A percentile compares a stretch with the other conserved stretches of the same genome.
phyloP scores from a whole-genome alignment of 768 basidiomycete species.

The Rhizopogon vulgaris region DNA sequence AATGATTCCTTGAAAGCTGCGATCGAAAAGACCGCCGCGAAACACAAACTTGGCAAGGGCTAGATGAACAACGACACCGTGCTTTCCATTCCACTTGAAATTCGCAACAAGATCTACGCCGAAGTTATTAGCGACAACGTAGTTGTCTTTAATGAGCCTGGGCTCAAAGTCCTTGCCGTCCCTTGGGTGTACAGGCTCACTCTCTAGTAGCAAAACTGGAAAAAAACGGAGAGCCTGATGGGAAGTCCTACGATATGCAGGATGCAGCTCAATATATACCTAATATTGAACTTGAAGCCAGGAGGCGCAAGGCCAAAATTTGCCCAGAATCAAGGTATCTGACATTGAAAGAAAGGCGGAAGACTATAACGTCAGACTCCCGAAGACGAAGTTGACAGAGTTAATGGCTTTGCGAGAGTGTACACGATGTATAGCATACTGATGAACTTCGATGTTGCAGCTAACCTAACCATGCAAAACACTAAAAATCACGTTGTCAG shows the following conservation, averaged over 20 bases:
- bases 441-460: too few species aligned
- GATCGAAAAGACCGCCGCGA: background rate
- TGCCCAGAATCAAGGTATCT: background rate
- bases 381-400: background rate
- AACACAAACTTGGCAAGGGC: background rate
- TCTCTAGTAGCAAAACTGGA: constrained; percentile 4
- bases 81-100: background rate
- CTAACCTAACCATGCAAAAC: too few species aligned
- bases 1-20: background rate
- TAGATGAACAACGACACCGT: background rate
- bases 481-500: too few species aligned
- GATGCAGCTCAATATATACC: constrained; percentile 11
- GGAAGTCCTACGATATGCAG: constrained; percentile 7
- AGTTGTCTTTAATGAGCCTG: constrained; percentile 7
- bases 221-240: background rate
- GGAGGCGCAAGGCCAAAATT: background rate
- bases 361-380: background rate
- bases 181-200: constrained; percentile 12
- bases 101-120: background rate
- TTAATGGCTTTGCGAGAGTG: background rate
- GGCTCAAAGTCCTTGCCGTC: constrained; percentile 9
- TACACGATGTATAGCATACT: too few species aligned
- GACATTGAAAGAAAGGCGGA: background rate
- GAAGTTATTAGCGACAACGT: constrained; percentile 8
- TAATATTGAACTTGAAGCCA: constrained; percentile 1